Evolutionary conservation across 768 basidiomycete species (phyloP).

Genomic region (Mycena epipterygia): DNA sequence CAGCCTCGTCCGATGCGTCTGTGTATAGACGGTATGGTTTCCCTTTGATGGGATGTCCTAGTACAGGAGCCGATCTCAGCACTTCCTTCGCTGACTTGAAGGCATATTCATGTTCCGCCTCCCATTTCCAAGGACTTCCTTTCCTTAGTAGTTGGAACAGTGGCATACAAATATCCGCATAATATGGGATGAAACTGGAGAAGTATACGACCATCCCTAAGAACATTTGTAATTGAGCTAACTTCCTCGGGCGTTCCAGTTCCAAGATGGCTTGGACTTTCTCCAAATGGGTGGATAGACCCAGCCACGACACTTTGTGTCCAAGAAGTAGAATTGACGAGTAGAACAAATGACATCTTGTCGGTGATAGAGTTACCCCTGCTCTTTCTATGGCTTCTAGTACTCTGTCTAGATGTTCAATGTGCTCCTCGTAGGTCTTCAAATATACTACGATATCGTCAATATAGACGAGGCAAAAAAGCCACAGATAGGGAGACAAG

Average conservation of each 20-base stretch:
- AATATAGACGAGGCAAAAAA: too few species aligned
- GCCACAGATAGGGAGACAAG: too few species aligned
- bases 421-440: background rate
- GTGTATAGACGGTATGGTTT: slow-evolving; percentile 44
- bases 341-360: slow-evolving; percentile 10
- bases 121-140: slow-evolving; percentile 10
- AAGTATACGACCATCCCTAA: slow-evolving; percentile 32
- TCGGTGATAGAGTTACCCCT: background rate
- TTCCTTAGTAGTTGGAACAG: slow-evolving; percentile 21
- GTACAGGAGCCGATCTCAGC: slow-evolving; percentile 39
- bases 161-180: slow-evolving; percentile 14
- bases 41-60: slow-evolving; percentile 37
- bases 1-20: slow-evolving; percentile 36
- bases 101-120: slow-evolving; percentile 25
- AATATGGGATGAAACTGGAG: slow-evolving; percentile 20
- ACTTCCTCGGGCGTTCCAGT: background rate
- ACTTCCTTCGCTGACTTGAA: slow-evolving; percentile 38
- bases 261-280: slow-evolving; percentile 12
- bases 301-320: background rate
- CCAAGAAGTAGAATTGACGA: background rate
- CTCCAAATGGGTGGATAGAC: slow-evolving; percentile 19
- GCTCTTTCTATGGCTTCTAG: slow-evolving; percentile 34
- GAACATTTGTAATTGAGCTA: slow-evolving; percentile 35
- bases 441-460: background rate
- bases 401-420: slow-evolving; percentile 14